phyloP scores from a whole-genome alignment of 2,329 filamentous ascomycete species.

The Helotiales sp. region DNA sequence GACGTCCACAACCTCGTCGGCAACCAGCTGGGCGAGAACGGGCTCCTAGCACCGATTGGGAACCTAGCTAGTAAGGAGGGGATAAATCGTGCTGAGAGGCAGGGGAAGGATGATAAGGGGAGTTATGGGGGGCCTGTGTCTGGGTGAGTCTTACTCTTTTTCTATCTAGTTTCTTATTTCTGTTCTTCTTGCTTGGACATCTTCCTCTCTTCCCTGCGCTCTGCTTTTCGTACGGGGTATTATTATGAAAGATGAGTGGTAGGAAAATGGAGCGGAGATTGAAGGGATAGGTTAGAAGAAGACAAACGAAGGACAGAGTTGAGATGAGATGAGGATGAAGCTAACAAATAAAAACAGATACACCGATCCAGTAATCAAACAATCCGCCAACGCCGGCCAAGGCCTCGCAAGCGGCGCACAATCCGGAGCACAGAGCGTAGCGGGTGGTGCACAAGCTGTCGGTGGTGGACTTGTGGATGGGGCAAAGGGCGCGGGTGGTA shows the following conservation, averaged over 20 bases:
- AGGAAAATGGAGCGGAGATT: too few species aligned
- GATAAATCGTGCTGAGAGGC: slow-evolving; percentile 62
- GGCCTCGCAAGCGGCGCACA: slow-evolving; percentile 9
- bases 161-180: too few species aligned
- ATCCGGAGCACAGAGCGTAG: neutral
- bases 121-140: slow-evolving; percentile 37
- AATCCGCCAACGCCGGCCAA: slow-evolving; percentile 12
- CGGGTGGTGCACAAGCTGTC: slow-evolving; percentile 8
- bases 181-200: too few species aligned
- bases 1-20: slow-evolving; percentile 36
- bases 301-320: too few species aligned
- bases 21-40: slow-evolving; percentile 67
- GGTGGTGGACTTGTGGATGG: slow-evolving; percentile 16
- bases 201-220: too few species aligned
- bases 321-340: too few species aligned
- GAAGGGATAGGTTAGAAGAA: too few species aligned
- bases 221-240: too few species aligned
- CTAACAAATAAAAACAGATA: too few species aligned
- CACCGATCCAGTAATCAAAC: slow-evolving; percentile 6
- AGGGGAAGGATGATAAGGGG: slow-evolving; percentile 62
- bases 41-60: slow-evolving; percentile 63
- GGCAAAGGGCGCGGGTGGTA: slow-evolving; percentile 15
- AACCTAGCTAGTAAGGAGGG: slow-evolving; percentile 64
- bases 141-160: too few species aligned
- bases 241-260: too few species aligned